A percentile compares a stretch with the other conserved stretches of the same genome.
phyloP scores from a whole-genome alignment of 306 rosid species.

The Cyclanthera cordifolia region DNA sequence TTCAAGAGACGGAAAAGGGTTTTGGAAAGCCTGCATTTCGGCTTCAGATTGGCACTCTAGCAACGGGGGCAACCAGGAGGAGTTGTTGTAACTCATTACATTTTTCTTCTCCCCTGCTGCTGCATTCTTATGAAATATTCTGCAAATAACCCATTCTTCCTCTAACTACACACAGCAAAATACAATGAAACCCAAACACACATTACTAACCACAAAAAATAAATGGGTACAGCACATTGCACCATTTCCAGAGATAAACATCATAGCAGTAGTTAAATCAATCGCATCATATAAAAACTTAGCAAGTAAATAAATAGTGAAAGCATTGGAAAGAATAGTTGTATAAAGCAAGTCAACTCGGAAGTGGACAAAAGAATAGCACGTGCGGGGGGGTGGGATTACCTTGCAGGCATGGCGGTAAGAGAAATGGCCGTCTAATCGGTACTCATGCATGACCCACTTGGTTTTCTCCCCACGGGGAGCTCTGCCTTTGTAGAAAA shows the following conservation, averaged over 20 bases:
- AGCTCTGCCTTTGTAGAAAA: conserved; percentile 87
- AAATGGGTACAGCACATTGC: conserved; percentile 9
- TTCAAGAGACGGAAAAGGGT: conserved; percentile 10
- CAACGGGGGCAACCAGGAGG: conserved; percentile 30
- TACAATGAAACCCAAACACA: not conserved
- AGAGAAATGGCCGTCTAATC: conserved; percentile 46
- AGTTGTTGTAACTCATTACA: conserved; percentile 1
- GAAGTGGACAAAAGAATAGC: conserved; percentile 21
- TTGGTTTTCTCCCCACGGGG: conserved; percentile 81
- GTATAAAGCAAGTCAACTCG: conserved; percentile 22
- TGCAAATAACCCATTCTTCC: conserved; percentile 91
- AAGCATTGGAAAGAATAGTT: conserved; percentile 24
- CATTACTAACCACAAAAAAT: too few relatives aligned
- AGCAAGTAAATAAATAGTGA: not conserved
- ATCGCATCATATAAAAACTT: conserved; percentile 11
- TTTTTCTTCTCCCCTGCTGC: conserved; percentile 42
- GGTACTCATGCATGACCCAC: conserved; percentile 97
- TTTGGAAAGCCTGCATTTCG: conserved; percentile 21
- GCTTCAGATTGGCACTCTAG: conserved; percentile 19
- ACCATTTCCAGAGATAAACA: conserved; percentile 1
- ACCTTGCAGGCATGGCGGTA: conserved; percentile 38
- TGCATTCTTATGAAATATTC: conserved; percentile 56
- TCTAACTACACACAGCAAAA: conserved; percentile 8
- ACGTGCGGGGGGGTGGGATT: not conserved
- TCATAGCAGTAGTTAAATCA: conserved; percentile 4